Percentiles rank a stretch among this genome's conserved stretches.
These are phyloP conservation scores for Mortierella sp. DNA, from an alignment of 371 early-diverging fungal species.

Conservation along the genomic window DNA sequence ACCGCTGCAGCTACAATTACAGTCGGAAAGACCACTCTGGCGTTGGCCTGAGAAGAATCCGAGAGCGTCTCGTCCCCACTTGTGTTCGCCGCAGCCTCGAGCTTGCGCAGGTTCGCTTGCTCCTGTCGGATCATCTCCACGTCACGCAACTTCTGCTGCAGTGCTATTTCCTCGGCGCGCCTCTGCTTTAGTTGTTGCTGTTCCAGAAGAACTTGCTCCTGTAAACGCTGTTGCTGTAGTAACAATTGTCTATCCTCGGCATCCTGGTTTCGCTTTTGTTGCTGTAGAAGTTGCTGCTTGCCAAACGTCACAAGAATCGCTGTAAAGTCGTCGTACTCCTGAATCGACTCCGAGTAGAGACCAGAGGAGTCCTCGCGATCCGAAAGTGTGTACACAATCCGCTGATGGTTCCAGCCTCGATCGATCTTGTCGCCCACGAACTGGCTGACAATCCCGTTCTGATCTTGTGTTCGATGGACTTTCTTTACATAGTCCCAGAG, in stretches of 20 bases:
- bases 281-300: constrained; percentile 9
- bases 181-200: constrained; percentile 13
- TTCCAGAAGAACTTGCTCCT: constrained; percentile 13
- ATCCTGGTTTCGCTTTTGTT: background rate
- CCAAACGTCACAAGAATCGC: constrained; percentile 54
- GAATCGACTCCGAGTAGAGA: constrained; percentile 53
- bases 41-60: constrained; percentile 7
- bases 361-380: constrained; percentile 49
- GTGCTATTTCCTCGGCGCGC: constrained; percentile 12
- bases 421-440: constrained; percentile 58
- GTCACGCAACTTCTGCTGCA: constrained; percentile 21
- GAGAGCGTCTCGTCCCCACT: constrained; percentile 27
- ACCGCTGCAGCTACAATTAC: background rate
- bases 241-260: constrained; percentile 2
- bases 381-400: constrained; percentile 47
- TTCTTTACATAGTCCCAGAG: constrained; percentile 57
- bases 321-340: constrained; percentile 60
- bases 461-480: constrained; percentile 41
- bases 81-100: constrained; percentile 10
- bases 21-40: background rate
- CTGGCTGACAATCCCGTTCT: constrained; percentile 46
- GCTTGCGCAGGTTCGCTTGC: constrained; percentile 5
- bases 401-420: constrained; percentile 48
- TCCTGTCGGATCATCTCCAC: constrained; percentile 18
- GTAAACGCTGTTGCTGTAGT: constrained; percentile 1